Conservation (phyloP, 2,329 filamentous ascomycete genomes). For the Nemania abortiva region DNA sequence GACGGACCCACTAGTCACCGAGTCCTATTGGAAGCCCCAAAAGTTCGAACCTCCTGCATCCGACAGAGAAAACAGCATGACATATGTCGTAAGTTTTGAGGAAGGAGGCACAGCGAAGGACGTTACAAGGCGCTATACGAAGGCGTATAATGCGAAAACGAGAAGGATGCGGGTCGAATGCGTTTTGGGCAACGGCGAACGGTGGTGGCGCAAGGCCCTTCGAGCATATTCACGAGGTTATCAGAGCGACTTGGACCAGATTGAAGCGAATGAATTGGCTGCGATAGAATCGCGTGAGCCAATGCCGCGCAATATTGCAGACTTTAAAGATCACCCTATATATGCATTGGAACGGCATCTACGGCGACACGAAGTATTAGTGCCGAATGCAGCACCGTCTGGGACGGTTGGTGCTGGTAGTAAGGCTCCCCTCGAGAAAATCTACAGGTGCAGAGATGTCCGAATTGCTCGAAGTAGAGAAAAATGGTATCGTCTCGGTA, state of each 20-base stretch:
- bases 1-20: slow-evolving; percentile 86
- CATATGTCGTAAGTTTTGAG: slow-evolving; percentile 88
- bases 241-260: slow-evolving; percentile 77
- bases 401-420: slow-evolving; percentile 81
- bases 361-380: slow-evolving; percentile 83
- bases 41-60: slow-evolving; percentile 85
- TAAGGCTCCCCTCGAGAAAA: slow-evolving; percentile 74
- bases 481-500: slow-evolving; percentile 90
- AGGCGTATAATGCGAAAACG: slow-evolving; percentile 91
- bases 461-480: slow-evolving; percentile 81
- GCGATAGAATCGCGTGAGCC: slow-evolving; percentile 79
- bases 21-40: slow-evolving; percentile 77
- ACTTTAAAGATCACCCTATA: slow-evolving; percentile 87
- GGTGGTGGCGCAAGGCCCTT: slow-evolving; percentile 68
- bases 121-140: slow-evolving; percentile 88
- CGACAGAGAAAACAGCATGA: slow-evolving; percentile 80
- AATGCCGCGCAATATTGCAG: slow-evolving; percentile 86
- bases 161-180: slow-evolving; percentile 81
- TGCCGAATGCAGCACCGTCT: slow-evolving; percentile 75
- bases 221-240: slow-evolving; percentile 59
- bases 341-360: slow-evolving; percentile 89
- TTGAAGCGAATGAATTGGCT: slow-evolving; percentile 83
- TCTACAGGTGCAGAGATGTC: slow-evolving; percentile 87
- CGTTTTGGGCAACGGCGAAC: slow-evolving; percentile 60
- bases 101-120: slow-evolving; percentile 82